Base-by-base conservation (phyloP, 2,329 filamentous ascomycete genomes). In the Sporothrix globosa region DNA sequence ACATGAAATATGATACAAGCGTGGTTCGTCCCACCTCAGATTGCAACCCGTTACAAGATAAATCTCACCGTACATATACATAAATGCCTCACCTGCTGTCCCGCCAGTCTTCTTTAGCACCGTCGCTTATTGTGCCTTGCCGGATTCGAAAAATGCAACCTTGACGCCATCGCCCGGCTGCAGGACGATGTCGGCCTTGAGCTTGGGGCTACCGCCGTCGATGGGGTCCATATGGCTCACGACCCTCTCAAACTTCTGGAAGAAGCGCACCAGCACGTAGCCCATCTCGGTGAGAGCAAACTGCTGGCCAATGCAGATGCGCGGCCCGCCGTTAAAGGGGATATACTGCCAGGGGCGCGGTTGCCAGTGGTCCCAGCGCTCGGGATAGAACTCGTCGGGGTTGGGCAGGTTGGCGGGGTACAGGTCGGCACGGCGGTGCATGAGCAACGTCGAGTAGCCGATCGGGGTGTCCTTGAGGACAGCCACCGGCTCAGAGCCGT, bases 281-380 rank as follows among this genome's bases (percentile, higher is more conserved):
- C 82, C 82, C 82, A 91, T 91, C 82, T 94, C 91, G 0, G 91
- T 92, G 61, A 94, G 80, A 17, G 92, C 92, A 78, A 93, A 95
- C 79, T 95, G 91, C 83, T 95, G 91, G 1, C 91, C 91, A 71
- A 93, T 87, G 79, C 91, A 92, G 76, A 92, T 91, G 44, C 91
- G 82, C 56, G 91, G 89, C 0, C 90, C 91, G 13, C 89, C 89
- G 77, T 92, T 92, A 79, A 93, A 92, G 4, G 91, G 91, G 54
- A 93, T 85, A 77, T 91, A 93, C 73, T 89, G 85, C 87, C 90
- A 92, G 0, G 87, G 86, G 76, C 85, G 86, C 0, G 89, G 89
- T 76, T 88, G 85, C 85, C 87, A 87, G 74, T 79, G 48, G 66
- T 79, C 80, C 91, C 91, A 93, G 70, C 91, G 83, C 63, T 92